Conservation (phyloP, 108 stramenopile genomes). For the Cyclotella cryptica region DNA sequence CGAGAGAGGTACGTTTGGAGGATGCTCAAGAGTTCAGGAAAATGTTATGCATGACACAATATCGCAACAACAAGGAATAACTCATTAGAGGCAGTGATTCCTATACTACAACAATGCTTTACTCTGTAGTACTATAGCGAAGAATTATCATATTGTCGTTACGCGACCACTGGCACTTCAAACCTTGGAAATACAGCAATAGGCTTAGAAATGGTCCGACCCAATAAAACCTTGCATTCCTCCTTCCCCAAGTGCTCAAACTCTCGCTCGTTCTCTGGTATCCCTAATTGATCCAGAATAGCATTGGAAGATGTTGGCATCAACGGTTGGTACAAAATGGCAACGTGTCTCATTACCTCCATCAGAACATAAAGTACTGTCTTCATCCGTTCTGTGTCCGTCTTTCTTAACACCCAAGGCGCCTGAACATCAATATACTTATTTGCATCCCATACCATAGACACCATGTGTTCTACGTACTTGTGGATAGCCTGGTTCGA, state of each 20-base stretch:
- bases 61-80: too few species aligned
- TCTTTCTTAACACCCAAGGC: slow-evolving; percentile 93
- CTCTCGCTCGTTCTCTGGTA: slow-evolving; percentile 77
- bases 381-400: slow-evolving; percentile 82
- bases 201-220: slow-evolving; percentile 71
- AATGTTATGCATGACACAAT: too few species aligned
- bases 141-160: too few species aligned
- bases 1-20: too few species aligned
- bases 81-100: too few species aligned
- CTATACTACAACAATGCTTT: too few species aligned
- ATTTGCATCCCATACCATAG: slow-evolving; percentile 90
- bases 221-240: slow-evolving; percentile 58
- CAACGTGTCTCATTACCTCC: slow-evolving; percentile 90
- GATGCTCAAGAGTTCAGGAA: too few species aligned
- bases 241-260: slow-evolving; percentile 73
- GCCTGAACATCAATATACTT: slow-evolving; percentile 91
- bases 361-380: slow-evolving; percentile 90
- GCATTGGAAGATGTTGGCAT: slow-evolving; percentile 86
- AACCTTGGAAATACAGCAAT: slow-evolving; percentile 78
- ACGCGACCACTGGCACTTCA: slow-evolving; percentile 57
- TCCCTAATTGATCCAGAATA: slow-evolving; percentile 88
- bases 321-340: slow-evolving; percentile 93
- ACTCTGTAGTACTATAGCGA: too few species aligned
- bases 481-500: slow-evolving; percentile 82
- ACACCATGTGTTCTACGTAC: slow-evolving; percentile 79